Evolutionary conservation across 768 basidiomycete genomes (phyloP).

Genomic region (Daedalea quercina): DNA sequence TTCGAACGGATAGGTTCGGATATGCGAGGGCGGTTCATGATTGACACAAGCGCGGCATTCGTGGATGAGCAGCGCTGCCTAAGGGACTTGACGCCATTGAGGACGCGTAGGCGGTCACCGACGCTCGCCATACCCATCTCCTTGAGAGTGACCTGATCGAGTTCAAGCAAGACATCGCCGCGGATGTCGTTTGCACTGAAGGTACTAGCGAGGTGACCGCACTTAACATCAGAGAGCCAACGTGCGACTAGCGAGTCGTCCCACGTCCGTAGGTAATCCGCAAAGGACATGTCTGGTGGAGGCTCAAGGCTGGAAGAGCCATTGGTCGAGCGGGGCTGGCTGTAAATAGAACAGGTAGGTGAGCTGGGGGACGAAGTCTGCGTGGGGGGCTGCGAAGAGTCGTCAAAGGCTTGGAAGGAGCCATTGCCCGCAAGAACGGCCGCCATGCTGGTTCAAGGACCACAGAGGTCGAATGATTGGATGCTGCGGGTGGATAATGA

Average conservation of each 20-base stretch:
- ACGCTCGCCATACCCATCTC: slow-evolving; percentile 90
- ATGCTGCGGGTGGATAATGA: neutral
- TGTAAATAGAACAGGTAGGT: slow-evolving; percentile 27
- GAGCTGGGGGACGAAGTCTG: slow-evolving; percentile 28
- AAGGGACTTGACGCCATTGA: slow-evolving; percentile 77
- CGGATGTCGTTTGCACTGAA: slow-evolving; percentile 89
- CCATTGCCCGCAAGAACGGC: slow-evolving; percentile 19
- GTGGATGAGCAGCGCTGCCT: slow-evolving; percentile 44
- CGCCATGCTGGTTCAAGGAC: slow-evolving; percentile 12
- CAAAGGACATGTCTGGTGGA: slow-evolving; percentile 50
- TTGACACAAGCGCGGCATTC: slow-evolving; percentile 11
- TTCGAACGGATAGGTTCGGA: slow-evolving; percentile 15
- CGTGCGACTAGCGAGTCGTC: slow-evolving; percentile 59
- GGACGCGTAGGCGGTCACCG: slow-evolving; percentile 85
- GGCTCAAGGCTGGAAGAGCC: slow-evolving; percentile 38
- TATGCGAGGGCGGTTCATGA: slow-evolving; percentile 17
- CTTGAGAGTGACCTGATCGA: slow-evolving; percentile 80
- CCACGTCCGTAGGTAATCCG: slow-evolving; percentile 68
- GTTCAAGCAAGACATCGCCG: slow-evolving; percentile 85
- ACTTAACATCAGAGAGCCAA: slow-evolving; percentile 79
- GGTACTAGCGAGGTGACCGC: slow-evolving; percentile 52
- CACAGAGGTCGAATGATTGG: neutral
- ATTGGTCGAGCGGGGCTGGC: slow-evolving; percentile 13
- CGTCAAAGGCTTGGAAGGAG: slow-evolving; percentile 25
- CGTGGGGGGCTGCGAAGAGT: slow-evolving; percentile 31